Conservation (phyloP, 148 eudicot genomes). For the Rhododendron kiyosumense region DNA sequence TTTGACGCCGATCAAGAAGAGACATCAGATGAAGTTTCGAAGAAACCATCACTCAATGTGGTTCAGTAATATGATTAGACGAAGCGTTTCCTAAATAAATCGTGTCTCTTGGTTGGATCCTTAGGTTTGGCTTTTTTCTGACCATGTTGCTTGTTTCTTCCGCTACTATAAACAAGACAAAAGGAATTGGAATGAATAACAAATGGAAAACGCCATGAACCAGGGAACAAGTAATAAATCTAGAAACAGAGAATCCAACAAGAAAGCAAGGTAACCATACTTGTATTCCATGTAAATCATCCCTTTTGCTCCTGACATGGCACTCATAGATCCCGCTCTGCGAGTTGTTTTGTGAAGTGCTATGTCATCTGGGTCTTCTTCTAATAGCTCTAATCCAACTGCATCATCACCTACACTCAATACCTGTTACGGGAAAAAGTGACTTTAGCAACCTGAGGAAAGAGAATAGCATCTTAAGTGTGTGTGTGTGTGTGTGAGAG, state of each 20-base stretch:
- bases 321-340: slow-evolving; percentile 79
- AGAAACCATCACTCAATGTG: neutral
- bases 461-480: neutral
- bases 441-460: neutral
- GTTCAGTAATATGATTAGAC: slow-evolving; percentile 20
- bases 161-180: slow-evolving; percentile 42
- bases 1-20: neutral
- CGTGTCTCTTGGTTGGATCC: slow-evolving; percentile 82
- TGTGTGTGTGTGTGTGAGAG: no score
- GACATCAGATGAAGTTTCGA: neutral
- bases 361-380: slow-evolving; percentile 83
- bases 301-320: slow-evolving; percentile 89
- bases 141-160: slow-evolving; percentile 38
- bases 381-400: slow-evolving; percentile 84
- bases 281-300: slow-evolving; percentile 93
- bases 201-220: neutral
- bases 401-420: slow-evolving; percentile 82
- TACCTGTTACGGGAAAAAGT: slow-evolving; percentile 37
- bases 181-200: neutral
- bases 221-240: neutral
- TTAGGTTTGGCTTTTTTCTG: slow-evolving; percentile 64
- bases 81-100: slow-evolving; percentile 72
- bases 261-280: slow-evolving; percentile 26
- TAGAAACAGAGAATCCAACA: no score
- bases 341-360: slow-evolving; percentile 64